Evolutionary conservation across 768 basidiomycete genomes (phyloP).

Genomic region (Suillus alpinus): DNA sequence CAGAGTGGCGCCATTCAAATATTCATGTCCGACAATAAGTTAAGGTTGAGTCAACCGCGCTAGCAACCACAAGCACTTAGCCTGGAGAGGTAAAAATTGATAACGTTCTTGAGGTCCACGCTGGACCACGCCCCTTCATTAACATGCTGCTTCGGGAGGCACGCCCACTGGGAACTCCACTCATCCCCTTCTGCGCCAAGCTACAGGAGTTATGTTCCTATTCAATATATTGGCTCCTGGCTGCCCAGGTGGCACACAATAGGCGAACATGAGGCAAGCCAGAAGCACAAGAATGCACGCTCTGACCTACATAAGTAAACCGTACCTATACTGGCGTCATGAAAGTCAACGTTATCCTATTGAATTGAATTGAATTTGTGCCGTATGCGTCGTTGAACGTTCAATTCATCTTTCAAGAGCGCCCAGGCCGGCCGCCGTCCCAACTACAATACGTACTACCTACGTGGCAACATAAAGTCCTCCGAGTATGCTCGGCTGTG

Average conservation of each 20-base stretch:
- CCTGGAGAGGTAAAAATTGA: conserved; percentile 1
- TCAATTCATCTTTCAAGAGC: background rate
- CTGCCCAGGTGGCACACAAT: background rate
- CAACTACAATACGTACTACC: background rate
- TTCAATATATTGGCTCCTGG: conserved; percentile 1
- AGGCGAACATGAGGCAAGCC: conserved; percentile 25
- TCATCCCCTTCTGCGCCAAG: conserved; percentile 1
- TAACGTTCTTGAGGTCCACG: background rate
- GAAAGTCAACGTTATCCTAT: background rate
- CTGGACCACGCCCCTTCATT: conserved; percentile 1
- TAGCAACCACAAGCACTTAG: background rate
- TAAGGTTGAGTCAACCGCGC: background rate
- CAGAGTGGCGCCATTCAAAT: background rate
- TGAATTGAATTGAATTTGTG: background rate
- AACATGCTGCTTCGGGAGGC: conserved; percentile 4
- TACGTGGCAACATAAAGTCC: background rate
- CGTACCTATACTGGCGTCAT: background rate
- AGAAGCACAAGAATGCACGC: conserved; percentile 19
- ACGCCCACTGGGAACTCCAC: background rate
- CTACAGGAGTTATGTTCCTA: background rate
- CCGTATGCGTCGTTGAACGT: too few relatives aligned
- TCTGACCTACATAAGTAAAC: background rate
- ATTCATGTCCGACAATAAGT: conserved; percentile 1
- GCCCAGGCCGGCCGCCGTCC: background rate
- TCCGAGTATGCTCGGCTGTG: background rate